phyloP scores from a whole-genome alignment of 2,329 filamentous ascomycete genomes.

The Claviceps fusiformis region DNA sequence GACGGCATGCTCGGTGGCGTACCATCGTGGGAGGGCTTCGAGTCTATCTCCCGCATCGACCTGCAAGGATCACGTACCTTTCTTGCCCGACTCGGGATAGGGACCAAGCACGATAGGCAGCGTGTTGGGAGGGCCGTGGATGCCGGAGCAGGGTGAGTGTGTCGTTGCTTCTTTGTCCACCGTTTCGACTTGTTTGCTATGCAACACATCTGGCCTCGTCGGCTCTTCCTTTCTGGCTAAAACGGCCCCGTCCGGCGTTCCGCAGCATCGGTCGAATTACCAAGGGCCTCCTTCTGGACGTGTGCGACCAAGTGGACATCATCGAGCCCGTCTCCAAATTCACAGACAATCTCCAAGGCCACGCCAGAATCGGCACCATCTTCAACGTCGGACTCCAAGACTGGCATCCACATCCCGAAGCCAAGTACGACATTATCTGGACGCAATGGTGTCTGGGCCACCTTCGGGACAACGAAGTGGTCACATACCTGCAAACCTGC shows the following conservation, averaged over 20 bases:
- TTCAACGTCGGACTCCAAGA: conserved; percentile 62
- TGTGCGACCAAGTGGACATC: conserved; percentile 63
- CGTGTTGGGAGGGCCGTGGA: conserved; percentile 20
- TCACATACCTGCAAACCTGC: conserved; percentile 52
- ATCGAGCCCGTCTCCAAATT: conserved; percentile 80
- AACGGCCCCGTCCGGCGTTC: not conserved
- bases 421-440: conserved; percentile 70
- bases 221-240: not conserved
- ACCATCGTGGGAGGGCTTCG: conserved; percentile 14
- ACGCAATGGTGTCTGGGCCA: conserved; percentile 84
- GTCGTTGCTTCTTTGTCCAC: not conserved
- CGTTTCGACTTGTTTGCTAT: not conserved
- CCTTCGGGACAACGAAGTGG: conserved; percentile 59
- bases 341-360: conserved; percentile 45
- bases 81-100: conserved; percentile 47
- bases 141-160: conserved; percentile 24
- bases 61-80: conserved; percentile 58
- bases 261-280: conserved; percentile 70
- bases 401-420: conserved; percentile 39
- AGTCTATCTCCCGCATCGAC: conserved; percentile 45
- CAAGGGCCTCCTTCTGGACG: conserved; percentile 55
- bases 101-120: conserved; percentile 19
- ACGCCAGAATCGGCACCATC: conserved; percentile 46
- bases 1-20: conserved; percentile 73
- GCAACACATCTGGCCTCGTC: not conserved